phyloP scores from a whole-genome alignment of 805 yeast genomes.

The Komagataella kurtzmanii region DNA sequence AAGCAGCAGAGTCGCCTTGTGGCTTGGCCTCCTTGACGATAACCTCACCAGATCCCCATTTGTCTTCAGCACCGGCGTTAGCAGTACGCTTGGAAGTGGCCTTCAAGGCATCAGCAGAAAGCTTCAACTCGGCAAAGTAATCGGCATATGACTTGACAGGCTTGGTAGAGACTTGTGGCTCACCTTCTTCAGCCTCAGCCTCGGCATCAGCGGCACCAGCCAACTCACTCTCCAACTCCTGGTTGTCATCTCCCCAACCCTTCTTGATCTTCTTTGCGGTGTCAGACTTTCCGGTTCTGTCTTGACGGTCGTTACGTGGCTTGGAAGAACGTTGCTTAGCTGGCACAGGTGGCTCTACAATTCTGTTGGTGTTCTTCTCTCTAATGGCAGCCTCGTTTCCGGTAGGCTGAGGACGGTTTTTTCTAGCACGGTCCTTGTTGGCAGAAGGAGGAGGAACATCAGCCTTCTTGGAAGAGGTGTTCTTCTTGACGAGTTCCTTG shows the following conservation, averaged over 20 bases:
- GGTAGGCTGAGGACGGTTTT: slow-evolving; percentile 52
- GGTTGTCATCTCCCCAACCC: slow-evolving; percentile 80
- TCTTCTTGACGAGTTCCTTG: slow-evolving; percentile 70
- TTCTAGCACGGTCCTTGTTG: slow-evolving; percentile 67
- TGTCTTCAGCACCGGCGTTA: slow-evolving; percentile 45
- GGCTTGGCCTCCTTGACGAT: slow-evolving; percentile 53
- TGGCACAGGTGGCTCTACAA: slow-evolving; percentile 40
- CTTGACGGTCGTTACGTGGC: slow-evolving; percentile 69
- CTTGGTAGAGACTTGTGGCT: slow-evolving; percentile 24
- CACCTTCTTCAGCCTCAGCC: slow-evolving; percentile 26
- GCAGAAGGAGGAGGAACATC: slow-evolving; percentile 76
- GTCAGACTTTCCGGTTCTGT: slow-evolving; percentile 75
- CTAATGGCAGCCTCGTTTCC: slow-evolving; percentile 86
- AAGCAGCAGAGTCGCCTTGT: slow-evolving; percentile 43
- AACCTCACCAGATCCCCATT: slow-evolving; percentile 41
- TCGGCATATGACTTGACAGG: slow-evolving; percentile 67
- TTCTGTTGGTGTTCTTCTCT: slow-evolving; percentile 60
- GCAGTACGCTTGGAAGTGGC: slow-evolving; percentile 28
- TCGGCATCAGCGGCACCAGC: slow-evolving; percentile 33
- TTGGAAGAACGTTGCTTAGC: slow-evolving; percentile 33
- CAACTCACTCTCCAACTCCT: slow-evolving; percentile 54
- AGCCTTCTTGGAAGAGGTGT: slow-evolving; percentile 75
- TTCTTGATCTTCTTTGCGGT: slow-evolving; percentile 71
- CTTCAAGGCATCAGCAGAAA: slow-evolving; percentile 26
- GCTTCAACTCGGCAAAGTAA: slow-evolving; percentile 60